Percentiles rank a stretch among this genome's conserved stretches.
Evolutionary conservation across 1,284 basidiomycete species (phyloP).

Genomic region (Heliocybe sulcata): DNA sequence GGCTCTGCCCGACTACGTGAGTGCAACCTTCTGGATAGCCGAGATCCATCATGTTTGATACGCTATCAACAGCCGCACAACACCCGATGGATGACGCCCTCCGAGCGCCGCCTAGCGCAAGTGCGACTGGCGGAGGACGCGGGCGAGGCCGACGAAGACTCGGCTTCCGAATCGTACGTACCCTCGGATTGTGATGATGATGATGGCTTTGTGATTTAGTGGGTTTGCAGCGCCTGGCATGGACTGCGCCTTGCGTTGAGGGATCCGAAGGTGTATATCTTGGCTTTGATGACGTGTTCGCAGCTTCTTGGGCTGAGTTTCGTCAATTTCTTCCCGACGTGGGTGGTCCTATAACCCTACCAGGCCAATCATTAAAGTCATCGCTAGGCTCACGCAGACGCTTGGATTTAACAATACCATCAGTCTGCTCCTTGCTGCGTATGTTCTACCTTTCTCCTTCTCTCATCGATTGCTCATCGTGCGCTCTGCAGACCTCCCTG

Average conservation of each 20-base stretch:
- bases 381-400: conserved; percentile 48
- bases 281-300: conserved; percentile 45
- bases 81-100: conserved; percentile 53
- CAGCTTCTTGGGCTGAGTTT: conserved; percentile 61
- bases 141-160: conserved; percentile 64
- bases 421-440: conserved; percentile 59
- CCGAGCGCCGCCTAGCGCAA: conserved; percentile 60
- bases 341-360: conserved; percentile 11
- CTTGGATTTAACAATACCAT: conserved; percentile 56
- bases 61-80: conserved; percentile 42
- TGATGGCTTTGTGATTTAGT: background rate
- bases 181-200: background rate
- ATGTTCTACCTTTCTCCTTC: conserved; percentile 21
- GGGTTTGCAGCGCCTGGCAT: conserved; percentile 30
- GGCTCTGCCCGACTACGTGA: conserved; percentile 19
- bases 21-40: too few relatives aligned
- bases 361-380: background rate
- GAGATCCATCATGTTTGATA: background rate
- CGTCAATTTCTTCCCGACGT: conserved; percentile 73
- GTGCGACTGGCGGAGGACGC: conserved; percentile 69
- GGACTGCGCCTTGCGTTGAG: conserved; percentile 54
- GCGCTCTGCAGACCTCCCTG: conserved; percentile 47
- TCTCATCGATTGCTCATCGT: conserved; percentile 1
- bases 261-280: conserved; percentile 55
- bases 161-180: conserved; percentile 43